Evolutionary conservation across 306 rosid species (phyloP).

Genomic region (Prosopis cineraria): DNA sequence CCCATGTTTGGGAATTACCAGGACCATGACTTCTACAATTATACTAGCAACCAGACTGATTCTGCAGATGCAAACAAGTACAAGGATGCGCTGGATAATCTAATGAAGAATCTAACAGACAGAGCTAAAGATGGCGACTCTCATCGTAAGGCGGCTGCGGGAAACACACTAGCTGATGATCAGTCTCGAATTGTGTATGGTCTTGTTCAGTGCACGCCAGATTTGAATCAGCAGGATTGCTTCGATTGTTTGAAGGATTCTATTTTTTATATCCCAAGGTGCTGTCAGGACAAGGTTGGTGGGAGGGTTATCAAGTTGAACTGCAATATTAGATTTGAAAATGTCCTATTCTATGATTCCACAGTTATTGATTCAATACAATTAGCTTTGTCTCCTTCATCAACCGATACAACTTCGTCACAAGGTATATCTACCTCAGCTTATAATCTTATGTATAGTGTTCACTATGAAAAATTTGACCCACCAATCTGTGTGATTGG

Average conservation of each 20-base stretch:
- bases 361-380: not conserved
- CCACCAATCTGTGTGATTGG: not conserved
- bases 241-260: not conserved
- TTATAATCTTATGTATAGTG: not conserved
- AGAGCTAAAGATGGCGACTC: slow-evolving; percentile 14
- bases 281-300: not conserved
- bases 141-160: slow-evolving; percentile 8
- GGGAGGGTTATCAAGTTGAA: slow-evolving; percentile 13
- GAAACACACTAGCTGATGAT: not conserved
- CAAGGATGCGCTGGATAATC: not conserved
- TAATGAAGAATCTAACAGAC: not conserved
- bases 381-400: not conserved
- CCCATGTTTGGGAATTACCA: not conserved
- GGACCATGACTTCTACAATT: not conserved
- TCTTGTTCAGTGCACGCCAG: slow-evolving; percentile 39
- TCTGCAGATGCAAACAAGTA: not conserved
- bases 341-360: not conserved
- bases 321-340: slow-evolving; percentile 30
- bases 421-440: not conserved
- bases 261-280: fast-evolving
- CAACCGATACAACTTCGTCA: not conserved
- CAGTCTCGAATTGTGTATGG: slow-evolving; percentile 4
- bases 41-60: not conserved
- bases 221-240: slow-evolving; percentile 23
- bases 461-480: not conserved